Percentiles rank a stretch among this genome's conserved stretches.
phyloP scores from a whole-genome alignment of 2,329 filamentous ascomycete genomes.

The Colletotrichum brevisporum region DNA sequence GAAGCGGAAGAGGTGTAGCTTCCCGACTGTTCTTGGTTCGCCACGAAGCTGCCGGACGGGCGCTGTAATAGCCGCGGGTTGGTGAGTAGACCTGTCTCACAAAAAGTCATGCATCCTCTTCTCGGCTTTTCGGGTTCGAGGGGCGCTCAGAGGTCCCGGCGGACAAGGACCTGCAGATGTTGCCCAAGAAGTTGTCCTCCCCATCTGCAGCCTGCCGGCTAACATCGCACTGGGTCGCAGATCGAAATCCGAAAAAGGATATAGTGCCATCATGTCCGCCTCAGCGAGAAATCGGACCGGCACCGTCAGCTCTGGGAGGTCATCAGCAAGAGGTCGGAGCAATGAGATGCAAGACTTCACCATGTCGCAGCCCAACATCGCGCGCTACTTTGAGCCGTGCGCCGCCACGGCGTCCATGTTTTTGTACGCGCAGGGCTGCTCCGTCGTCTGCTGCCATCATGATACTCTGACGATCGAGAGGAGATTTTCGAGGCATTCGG shows the following conservation, averaged over 20 bases:
- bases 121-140: slow-evolving; percentile 33
- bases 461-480: slow-evolving; percentile 92
- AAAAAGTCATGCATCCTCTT: slow-evolving; percentile 43
- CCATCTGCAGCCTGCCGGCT: slow-evolving; percentile 45
- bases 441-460: slow-evolving; percentile 90
- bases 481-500: slow-evolving; percentile 85
- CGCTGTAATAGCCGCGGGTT: slow-evolving; percentile 49
- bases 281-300: slow-evolving; percentile 71
- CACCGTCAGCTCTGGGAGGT: slow-evolving; percentile 70
- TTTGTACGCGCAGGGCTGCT: slow-evolving; percentile 86
- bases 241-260: slow-evolving; percentile 48
- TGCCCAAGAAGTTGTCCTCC: slow-evolving; percentile 42
- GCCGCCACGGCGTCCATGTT: slow-evolving; percentile 93
- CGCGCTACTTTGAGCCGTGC: slow-evolving; percentile 83
- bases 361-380: slow-evolving; percentile 64
- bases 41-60: slow-evolving; percentile 41
- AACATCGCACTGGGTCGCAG: slow-evolving; percentile 43
- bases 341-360: slow-evolving; percentile 66
- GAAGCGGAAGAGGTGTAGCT: slow-evolving; percentile 52
- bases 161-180: slow-evolving; percentile 41
- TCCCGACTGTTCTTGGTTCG: slow-evolving; percentile 44
- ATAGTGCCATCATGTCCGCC: slow-evolving; percentile 69
- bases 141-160: slow-evolving; percentile 37
- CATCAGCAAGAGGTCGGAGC: slow-evolving; percentile 61
- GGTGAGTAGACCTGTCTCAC: slow-evolving; percentile 58